Percentiles rank a stretch among this genome's conserved stretches.
These are phyloP conservation scores for Xeromyces bisporus DNA, from an alignment of 495 filamentous ascomycete species.

Conservation along the genomic window DNA sequence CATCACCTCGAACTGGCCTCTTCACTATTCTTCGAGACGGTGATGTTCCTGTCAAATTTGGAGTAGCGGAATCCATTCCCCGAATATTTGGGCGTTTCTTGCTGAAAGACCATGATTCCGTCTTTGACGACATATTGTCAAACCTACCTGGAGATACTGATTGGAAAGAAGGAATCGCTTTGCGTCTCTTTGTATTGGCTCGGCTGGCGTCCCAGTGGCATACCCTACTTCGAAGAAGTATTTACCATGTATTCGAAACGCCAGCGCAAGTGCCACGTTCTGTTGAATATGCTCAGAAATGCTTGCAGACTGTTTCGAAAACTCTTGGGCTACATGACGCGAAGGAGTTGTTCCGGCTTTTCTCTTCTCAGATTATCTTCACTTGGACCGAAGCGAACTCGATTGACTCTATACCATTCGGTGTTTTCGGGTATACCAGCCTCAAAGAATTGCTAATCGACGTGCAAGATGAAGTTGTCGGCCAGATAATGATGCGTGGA, in stretches of 20 bases:
- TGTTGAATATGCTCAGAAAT: conserved; percentile 50
- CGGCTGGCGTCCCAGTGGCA: conserved; percentile 64
- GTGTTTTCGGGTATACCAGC: conserved; percentile 59
- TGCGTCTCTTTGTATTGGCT: conserved; percentile 59
- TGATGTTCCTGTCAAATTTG: conserved; percentile 58
- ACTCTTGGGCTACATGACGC: conserved; percentile 45
- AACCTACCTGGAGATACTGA: conserved; percentile 54
- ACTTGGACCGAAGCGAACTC: conserved; percentile 63
- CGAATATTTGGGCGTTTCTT: conserved; percentile 62
- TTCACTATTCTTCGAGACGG: conserved; percentile 51
- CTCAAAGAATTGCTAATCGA: conserved; percentile 53
- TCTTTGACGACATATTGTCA: conserved; percentile 60
- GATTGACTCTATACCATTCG: conserved; percentile 55
- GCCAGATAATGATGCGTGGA: conserved; percentile 69
- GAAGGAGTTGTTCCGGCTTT: conserved; percentile 63
- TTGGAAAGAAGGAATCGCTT: conserved; percentile 67
- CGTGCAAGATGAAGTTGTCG: conserved; percentile 63
- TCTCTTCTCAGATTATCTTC: conserved; percentile 80
- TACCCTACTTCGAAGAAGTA: conserved; percentile 61
- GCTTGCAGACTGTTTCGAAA: conserved; percentile 46
- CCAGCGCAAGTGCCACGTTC: conserved; percentile 50
- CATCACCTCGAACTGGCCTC: conserved; percentile 57
- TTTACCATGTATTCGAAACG: conserved; percentile 86
- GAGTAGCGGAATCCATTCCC: conserved; percentile 49
- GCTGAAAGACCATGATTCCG: conserved; percentile 60